Evolutionary conservation across 352 stramenopile species (phyloP).

Genomic region (Phytophthora macrochlamydospora): DNA sequence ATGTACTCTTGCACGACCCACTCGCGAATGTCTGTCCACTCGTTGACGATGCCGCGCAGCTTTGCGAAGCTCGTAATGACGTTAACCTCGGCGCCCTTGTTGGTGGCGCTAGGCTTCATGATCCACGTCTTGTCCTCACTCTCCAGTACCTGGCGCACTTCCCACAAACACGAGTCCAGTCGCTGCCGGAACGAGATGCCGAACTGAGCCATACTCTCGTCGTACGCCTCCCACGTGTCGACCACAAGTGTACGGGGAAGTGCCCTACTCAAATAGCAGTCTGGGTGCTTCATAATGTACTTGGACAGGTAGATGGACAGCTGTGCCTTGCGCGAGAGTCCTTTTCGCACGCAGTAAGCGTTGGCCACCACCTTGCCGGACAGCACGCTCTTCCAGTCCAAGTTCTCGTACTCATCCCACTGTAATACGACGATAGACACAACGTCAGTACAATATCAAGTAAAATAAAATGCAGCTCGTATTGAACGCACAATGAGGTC

Average conservation of each 20-base stretch:
- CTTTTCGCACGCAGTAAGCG: slow-evolving; percentile 76
- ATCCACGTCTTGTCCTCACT: slow-evolving; percentile 59
- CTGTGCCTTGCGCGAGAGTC: slow-evolving; percentile 72
- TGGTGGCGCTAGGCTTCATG: slow-evolving; percentile 76
- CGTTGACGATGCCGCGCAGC: slow-evolving; percentile 61
- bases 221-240: slow-evolving; percentile 76
- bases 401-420: slow-evolving; percentile 74
- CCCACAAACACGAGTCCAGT: slow-evolving; percentile 63
- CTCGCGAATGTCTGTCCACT: slow-evolving; percentile 72
- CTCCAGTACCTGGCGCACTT: slow-evolving; percentile 54
- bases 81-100: slow-evolving; percentile 76
- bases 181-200: slow-evolving; percentile 63
- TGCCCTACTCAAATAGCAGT: slow-evolving; percentile 49
- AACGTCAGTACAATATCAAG: slow-evolving; percentile 9
- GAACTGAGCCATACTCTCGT: slow-evolving; percentile 60
- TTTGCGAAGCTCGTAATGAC: slow-evolving; percentile 68
- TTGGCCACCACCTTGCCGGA: slow-evolving; percentile 59
- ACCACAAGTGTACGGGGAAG: slow-evolving; percentile 65
- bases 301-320: slow-evolving; percentile 72
- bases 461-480: not conserved
- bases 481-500: slow-evolving; percentile 43
- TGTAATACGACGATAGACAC: slow-evolving; percentile 19
- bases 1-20: slow-evolving; percentile 72
- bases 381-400: slow-evolving; percentile 65
- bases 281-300: slow-evolving; percentile 67